phyloP scores from a whole-genome alignment of 192 early-diverging fungal species.

The Podila clonocystis region DNA sequence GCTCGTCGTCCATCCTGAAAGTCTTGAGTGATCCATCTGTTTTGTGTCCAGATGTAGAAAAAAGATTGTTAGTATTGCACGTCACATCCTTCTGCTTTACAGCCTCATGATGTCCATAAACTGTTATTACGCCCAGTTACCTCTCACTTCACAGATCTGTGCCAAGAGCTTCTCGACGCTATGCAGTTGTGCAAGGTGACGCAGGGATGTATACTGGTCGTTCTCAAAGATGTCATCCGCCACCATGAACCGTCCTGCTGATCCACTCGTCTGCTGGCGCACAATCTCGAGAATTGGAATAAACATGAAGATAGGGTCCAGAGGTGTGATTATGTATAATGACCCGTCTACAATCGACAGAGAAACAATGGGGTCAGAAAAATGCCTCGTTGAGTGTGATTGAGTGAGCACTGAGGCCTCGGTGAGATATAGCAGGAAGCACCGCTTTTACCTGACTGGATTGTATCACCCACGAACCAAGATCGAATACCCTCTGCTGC shows the following conservation, averaged over 20 bases:
- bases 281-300: slow-evolving; percentile 53
- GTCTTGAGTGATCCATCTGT: slow-evolving; percentile 11
- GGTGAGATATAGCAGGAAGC: neutral
- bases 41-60: too few species aligned
- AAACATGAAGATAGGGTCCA: slow-evolving; percentile 57
- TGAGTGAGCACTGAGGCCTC: neutral
- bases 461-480: slow-evolving; percentile 56
- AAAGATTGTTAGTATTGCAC: neutral
- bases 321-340: slow-evolving; percentile 53
- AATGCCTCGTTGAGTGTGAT: neutral
- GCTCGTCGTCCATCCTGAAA: slow-evolving; percentile 51
- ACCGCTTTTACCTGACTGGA: slow-evolving; percentile 50
- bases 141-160: slow-evolving; percentile 41
- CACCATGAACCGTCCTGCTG: slow-evolving; percentile 45
- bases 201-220: slow-evolving; percentile 48
- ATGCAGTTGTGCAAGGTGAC: slow-evolving; percentile 30
- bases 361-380: neutral
- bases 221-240: slow-evolving; percentile 50
- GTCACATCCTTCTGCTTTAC: neutral
- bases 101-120: neutral
- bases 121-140: too few species aligned
- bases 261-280: slow-evolving; percentile 49
- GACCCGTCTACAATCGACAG: slow-evolving; percentile 45
- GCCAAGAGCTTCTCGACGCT: slow-evolving; percentile 19
- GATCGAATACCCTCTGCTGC: slow-evolving; percentile 49